Conservation (phyloP, 2,329 filamentous ascomycete species). For the Trichophyton schoenleinii region DNA sequence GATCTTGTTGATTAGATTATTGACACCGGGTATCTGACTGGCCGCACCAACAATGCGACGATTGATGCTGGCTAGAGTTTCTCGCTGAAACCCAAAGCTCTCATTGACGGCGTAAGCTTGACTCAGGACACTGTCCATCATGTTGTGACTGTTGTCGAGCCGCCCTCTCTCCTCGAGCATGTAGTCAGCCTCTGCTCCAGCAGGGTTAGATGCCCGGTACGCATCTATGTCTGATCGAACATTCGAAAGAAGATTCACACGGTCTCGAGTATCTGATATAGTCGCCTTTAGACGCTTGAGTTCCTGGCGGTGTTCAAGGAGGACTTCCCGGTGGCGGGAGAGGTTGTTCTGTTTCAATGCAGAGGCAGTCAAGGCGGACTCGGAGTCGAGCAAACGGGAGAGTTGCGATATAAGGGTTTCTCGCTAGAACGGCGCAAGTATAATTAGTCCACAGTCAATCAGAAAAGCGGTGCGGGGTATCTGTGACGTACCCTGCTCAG, state of each 20-base stretch:
- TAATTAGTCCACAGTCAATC: background rate
- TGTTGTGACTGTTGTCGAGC: slow-evolving; percentile 78
- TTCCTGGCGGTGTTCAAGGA: slow-evolving; percentile 75
- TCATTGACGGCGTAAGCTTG: slow-evolving; percentile 97
- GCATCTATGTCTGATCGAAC: slow-evolving; percentile 86
- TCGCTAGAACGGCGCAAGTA: slow-evolving; percentile 43
- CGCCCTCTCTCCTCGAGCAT: slow-evolving; percentile 82
- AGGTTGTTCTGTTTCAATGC: slow-evolving; percentile 97
- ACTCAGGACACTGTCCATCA: slow-evolving; percentile 80
- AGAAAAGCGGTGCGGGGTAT: background rate
- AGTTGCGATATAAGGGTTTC: slow-evolving; percentile 72
- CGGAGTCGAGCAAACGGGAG: slow-evolving; percentile 79
- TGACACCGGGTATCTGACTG: slow-evolving; percentile 84
- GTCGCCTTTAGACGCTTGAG: slow-evolving; percentile 59
- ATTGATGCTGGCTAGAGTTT: slow-evolving; percentile 80
- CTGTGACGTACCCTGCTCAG: slow-evolving; percentile 55
- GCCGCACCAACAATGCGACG: slow-evolving; percentile 79
- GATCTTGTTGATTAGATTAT: slow-evolving; percentile 81
- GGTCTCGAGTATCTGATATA: slow-evolving; percentile 66
- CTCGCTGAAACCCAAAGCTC: slow-evolving; percentile 73
- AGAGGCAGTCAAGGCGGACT: slow-evolving; percentile 72
- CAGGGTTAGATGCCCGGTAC: slow-evolving; percentile 71
- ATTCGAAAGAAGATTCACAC: slow-evolving; percentile 78
- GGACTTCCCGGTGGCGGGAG: slow-evolving; percentile 76
- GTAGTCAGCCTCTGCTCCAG: slow-evolving; percentile 80